Evolutionary conservation across 2,329 filamentous ascomycete species (phyloP), one percentile per base, ranked within the genome.

Genomic region (Nothophaeocryptopus gaeumannii): DNA sequence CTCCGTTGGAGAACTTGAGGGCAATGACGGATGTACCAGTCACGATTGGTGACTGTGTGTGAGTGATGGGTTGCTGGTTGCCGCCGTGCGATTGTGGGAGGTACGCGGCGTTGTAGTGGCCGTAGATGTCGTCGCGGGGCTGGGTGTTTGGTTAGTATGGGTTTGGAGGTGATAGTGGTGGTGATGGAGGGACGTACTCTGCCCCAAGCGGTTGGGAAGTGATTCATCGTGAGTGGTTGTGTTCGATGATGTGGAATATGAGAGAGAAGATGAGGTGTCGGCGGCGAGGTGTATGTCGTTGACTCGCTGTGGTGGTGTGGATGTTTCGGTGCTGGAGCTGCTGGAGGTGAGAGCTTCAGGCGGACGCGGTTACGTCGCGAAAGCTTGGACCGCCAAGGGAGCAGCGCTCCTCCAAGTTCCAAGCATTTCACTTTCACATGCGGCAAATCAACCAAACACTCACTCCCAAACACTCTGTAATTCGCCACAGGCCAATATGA

Each of bases 121-220:
- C 93, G 75, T 97, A 99, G 67, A 97, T 80, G 73, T 99, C 93
- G 74, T 99, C 89, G 80, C 93, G 86, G 69, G 93, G 93, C 93
- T 99, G 66, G 46, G 54, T 38, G 29, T 52, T 50, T 39, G 39
- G 65, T 76, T 70, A 76, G 72, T 63, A 26, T 41, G 52, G 47
- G 41, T 54, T 45, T 47, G 50, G 55, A 54, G 56, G 57, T 59
- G 60, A 58, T 54, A 61, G 12, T 53, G 62, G 12, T 53, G 66
- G 62, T 61, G 56, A 38, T 45, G 48, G 31, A 52, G 32, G 51
- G 34, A 38, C 78, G 68, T 74, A 84, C 82, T 70, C 82, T 78
- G 67, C 82, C 82, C 82, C 82, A 85, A 59, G 78, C 79, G 74
- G 83, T 77, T 51, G 82, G 82, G 62, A 80, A 77, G 68, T 85